phyloP scores from a whole-genome alignment of 2,329 filamentous ascomycete genomes.

The Chrysoporthe puriensis region DNA sequence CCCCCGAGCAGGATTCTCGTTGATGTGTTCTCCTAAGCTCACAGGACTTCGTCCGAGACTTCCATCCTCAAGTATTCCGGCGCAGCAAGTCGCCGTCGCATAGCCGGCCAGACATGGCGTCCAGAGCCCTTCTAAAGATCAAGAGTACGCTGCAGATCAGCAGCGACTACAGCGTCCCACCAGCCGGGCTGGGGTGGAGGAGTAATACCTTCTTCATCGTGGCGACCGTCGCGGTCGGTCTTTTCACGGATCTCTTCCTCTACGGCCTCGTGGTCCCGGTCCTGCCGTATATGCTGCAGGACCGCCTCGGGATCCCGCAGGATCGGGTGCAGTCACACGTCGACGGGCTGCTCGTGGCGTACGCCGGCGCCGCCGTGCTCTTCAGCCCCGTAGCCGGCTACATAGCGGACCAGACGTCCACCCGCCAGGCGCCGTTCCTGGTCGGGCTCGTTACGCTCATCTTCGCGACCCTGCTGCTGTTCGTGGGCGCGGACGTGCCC shows the following conservation, averaged over 20 bases:
- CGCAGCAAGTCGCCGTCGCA: not conserved
- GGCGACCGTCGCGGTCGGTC: slow-evolving; percentile 56
- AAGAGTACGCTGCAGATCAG: slow-evolving; percentile 19
- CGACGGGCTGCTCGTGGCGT: slow-evolving; percentile 57
- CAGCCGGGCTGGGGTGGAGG: slow-evolving; percentile 46
- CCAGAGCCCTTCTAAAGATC: slow-evolving; percentile 7
- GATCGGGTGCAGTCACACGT: slow-evolving; percentile 55
- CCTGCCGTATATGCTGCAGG: slow-evolving; percentile 59
- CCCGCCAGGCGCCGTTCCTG: slow-evolving; percentile 61
- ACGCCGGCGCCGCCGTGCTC: slow-evolving; percentile 56
- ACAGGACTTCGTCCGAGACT: not conserved
- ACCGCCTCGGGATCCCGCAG: slow-evolving; percentile 52
- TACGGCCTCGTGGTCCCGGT: slow-evolving; percentile 63
- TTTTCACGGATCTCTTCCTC: slow-evolving; percentile 63
- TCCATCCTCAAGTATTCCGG: too few relatives aligned
- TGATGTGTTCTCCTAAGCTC: not conserved
- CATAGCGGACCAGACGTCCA: slow-evolving; percentile 55
- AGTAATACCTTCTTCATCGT: slow-evolving; percentile 63
- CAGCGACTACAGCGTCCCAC: slow-evolving; percentile 18
- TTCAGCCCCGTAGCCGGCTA: slow-evolving; percentile 56
- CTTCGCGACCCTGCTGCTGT: slow-evolving; percentile 58
- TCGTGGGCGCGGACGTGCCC: slow-evolving; percentile 51
- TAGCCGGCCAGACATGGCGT: slow-evolving; percentile 5
- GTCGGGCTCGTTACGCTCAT: slow-evolving; percentile 56
- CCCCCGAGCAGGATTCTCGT: not conserved